These are phyloP conservation scores for Tylopilus plumbeoviolaceoides DNA, from an alignment of 768 basidiomycete genomes.

Conservation along the genomic window DNA sequence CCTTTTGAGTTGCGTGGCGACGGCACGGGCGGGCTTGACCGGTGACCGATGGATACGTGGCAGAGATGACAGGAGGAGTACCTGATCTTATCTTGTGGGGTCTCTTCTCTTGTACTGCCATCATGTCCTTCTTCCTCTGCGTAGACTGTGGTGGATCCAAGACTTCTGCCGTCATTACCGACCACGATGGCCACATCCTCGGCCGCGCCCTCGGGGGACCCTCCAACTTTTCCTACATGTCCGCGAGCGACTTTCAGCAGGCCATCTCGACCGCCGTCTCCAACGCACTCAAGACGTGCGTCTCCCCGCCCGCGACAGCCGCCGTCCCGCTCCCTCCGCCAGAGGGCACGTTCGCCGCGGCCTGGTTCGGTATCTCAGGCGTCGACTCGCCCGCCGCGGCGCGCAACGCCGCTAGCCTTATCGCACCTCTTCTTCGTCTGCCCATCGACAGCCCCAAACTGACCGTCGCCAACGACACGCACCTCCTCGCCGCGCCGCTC, in stretches of 20 bases:
- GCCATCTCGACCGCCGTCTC: constrained; percentile 50
- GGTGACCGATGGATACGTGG: too few relatives aligned
- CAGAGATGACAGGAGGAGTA: too few relatives aligned
- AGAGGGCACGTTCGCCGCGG: constrained; percentile 51
- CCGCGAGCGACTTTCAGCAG: constrained; percentile 52
- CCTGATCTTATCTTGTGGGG: too few relatives aligned
- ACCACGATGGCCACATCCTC: constrained; percentile 53
- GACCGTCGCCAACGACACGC: constrained; percentile 74
- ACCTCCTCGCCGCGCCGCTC: constrained; percentile 79
- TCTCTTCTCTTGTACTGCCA: background rate
- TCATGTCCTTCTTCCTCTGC: constrained; percentile 67
- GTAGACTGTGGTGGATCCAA: constrained; percentile 91
- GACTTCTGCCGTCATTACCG: constrained; percentile 70
- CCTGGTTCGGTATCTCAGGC: constrained; percentile 83
- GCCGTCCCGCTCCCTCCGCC: constrained; percentile 37
- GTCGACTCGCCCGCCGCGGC: constrained; percentile 70
- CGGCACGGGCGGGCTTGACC: too few relatives aligned
- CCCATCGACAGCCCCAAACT: constrained; percentile 48
- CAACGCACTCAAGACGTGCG: constrained; percentile 48
- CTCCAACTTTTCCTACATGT: constrained; percentile 83
- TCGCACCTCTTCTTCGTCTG: constrained; percentile 57
- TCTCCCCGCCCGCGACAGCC: constrained; percentile 34
- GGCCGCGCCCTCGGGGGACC: constrained; percentile 70
- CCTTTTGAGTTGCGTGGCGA: too few relatives aligned
- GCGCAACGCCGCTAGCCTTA: constrained; percentile 46